Percentiles rank a stretch among this genome's conserved stretches.
phyloP scores from a whole-genome alignment of 768 basidiomycete species.

The Trametes punicea region DNA sequence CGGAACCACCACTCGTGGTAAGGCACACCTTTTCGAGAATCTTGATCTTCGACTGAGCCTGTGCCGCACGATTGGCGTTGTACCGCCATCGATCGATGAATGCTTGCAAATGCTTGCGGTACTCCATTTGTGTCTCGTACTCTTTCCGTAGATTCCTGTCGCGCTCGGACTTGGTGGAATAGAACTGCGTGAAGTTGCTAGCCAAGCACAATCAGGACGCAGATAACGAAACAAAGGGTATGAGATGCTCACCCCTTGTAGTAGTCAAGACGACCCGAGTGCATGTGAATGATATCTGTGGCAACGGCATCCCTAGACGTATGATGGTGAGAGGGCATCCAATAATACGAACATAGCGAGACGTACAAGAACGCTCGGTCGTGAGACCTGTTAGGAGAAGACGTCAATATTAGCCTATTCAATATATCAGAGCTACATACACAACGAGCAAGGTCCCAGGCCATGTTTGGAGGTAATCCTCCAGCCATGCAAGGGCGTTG shows the following conservation, averaged over 20 bases:
- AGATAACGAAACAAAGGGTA: not conserved
- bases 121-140: slow-evolving; percentile 94
- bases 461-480: slow-evolving; percentile 97
- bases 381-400: slow-evolving; percentile 63
- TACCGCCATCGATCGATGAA: slow-evolving; percentile 99
- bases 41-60: slow-evolving; percentile 53
- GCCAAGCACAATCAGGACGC: not conserved
- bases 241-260: slow-evolving; percentile 79
- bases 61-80: slow-evolving; percentile 84
- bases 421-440: slow-evolving; percentile 41
- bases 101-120: slow-evolving; percentile 91
- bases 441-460: slow-evolving; percentile 88
- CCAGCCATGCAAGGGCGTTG: slow-evolving; percentile 95
- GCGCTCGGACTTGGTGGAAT: slow-evolving; percentile 96
- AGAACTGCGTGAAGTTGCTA: slow-evolving; percentile 97
- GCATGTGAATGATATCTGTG: slow-evolving; percentile 97
- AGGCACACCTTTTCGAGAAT: slow-evolving; percentile 65
- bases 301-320: slow-evolving; percentile 80
- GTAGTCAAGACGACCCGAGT: slow-evolving; percentile 89
- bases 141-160: slow-evolving; percentile 89
- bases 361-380: slow-evolving; percentile 91
- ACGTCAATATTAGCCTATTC: not conserved
- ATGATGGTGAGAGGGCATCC: not conserved
- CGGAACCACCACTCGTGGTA: not conserved
- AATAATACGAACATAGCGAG: not conserved